Percentiles rank a stretch among this genome's conserved stretches.
phyloP scores from a whole-genome alignment of 1,139 yeast species.

The Yamadazyma mexicana region DNA sequence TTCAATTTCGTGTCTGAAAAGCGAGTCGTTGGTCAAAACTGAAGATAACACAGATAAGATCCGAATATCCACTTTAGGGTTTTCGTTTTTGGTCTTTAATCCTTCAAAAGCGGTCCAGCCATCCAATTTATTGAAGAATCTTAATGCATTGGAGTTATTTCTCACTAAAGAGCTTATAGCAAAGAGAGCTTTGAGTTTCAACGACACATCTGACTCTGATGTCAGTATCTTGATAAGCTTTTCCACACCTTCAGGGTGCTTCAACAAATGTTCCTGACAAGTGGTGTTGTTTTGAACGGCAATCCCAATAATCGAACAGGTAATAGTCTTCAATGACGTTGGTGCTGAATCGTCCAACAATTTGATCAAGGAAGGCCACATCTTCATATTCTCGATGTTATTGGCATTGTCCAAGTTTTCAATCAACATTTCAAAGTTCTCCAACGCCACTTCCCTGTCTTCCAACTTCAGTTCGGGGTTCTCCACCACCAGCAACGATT shows the following conservation, averaged over 20 bases:
- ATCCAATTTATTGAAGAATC: conserved; percentile 49
- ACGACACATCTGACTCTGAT: conserved; percentile 34
- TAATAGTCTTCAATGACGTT: conserved; percentile 48
- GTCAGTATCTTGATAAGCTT: conserved; percentile 34
- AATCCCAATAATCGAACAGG: conserved; percentile 80
- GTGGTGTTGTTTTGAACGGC: conserved; percentile 89
- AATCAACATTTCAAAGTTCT: conserved; percentile 89
- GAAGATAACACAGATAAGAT: conserved; percentile 59
- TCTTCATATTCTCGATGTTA: conserved; percentile 75
- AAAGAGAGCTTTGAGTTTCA: conserved; percentile 65
- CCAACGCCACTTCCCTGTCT: conserved; percentile 73
- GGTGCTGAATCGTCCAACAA: conserved; percentile 36
- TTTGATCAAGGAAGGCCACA: conserved; percentile 71
- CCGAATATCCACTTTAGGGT: conserved; percentile 51
- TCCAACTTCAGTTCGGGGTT: conserved; percentile 64
- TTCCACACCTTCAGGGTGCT: conserved; percentile 50
- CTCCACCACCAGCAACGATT: conserved; percentile 63
- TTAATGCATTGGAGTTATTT: conserved; percentile 61
- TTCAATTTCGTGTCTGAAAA: conserved; percentile 28
- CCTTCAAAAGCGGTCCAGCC: conserved; percentile 61
- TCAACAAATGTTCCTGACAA: conserved; percentile 64
- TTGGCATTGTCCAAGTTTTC: conserved; percentile 95
- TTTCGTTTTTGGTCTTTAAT: conserved; percentile 16
- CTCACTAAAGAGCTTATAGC: conserved; percentile 78
- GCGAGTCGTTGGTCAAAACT: conserved; percentile 48